A percentile compares a stretch with the other conserved stretches of the same genome.
Conservation (phyloP, 805 yeast genomes). For the Hanseniaspora nectarophila region DNA sequence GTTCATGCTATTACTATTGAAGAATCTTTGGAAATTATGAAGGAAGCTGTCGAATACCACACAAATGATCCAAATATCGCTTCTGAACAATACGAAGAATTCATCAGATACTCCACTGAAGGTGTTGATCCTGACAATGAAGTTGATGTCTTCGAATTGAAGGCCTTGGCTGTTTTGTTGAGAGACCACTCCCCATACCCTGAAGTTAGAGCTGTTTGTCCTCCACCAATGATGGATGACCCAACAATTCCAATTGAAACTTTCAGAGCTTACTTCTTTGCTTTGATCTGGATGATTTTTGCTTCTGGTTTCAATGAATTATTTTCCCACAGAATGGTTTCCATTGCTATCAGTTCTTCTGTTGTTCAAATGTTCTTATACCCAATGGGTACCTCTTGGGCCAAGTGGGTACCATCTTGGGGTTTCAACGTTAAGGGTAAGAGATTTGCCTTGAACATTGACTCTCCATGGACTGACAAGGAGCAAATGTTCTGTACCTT, state of each 20-base stretch:
- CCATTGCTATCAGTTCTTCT: constrained; percentile 33
- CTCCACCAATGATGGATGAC: constrained; percentile 35
- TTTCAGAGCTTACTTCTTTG: constrained; percentile 32
- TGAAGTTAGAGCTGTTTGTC: constrained; percentile 54
- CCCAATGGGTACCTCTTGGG: constrained; percentile 36
- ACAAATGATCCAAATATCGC: constrained; percentile 40
- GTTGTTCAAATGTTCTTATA: constrained; percentile 38
- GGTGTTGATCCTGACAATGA: constrained; percentile 20
- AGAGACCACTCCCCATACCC: constrained; percentile 46
- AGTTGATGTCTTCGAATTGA: constrained; percentile 22
- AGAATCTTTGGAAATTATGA: constrained; percentile 33
- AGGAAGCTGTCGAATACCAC: constrained; percentile 33
- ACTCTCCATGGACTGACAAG: constrained; percentile 47
- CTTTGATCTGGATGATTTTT: constrained; percentile 37
- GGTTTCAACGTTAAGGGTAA: constrained; percentile 32
- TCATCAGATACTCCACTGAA: constrained; percentile 25
- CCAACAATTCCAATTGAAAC: constrained; percentile 39
- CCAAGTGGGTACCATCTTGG: constrained; percentile 36
- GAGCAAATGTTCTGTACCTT: constrained; percentile 56
- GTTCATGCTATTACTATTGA: constrained; percentile 29
- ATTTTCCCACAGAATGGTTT: constrained; percentile 44
- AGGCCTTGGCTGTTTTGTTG: constrained; percentile 30
- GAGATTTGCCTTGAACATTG: constrained; percentile 41
- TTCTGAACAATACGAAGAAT: constrained; percentile 28
- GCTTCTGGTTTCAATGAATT: constrained; percentile 47